These are phyloP conservation scores for Phytophthora uliginosa DNA, from an alignment of 352 stramenopile species.

Conservation along the genomic window DNA sequence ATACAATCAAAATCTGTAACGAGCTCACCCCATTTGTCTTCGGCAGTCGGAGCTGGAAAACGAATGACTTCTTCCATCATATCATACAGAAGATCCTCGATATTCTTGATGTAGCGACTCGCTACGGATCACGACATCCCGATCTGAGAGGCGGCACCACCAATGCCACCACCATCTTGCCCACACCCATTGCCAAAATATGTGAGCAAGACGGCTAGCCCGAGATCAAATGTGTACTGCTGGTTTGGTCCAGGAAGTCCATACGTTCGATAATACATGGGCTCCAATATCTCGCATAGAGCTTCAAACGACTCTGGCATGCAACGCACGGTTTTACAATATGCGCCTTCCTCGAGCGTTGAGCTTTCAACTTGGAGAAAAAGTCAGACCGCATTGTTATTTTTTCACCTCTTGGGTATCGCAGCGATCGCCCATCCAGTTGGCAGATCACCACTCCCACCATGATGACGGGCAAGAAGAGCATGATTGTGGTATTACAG, in stretches of 20 bases:
- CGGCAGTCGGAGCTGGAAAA: background rate
- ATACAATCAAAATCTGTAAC: slow-evolving; percentile 17
- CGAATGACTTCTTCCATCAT: slow-evolving; percentile 18
- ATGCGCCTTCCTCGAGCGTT: background rate
- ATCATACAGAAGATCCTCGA: slow-evolving; percentile 9
- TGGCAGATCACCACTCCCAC: background rate
- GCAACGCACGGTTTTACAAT: background rate
- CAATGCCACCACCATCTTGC: background rate
- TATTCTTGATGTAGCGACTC: slow-evolving; percentile 4
- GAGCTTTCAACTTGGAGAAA: background rate
- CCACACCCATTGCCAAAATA: slow-evolving; percentile 1
- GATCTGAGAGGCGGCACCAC: background rate
- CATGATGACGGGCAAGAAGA: background rate
- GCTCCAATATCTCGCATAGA: background rate
- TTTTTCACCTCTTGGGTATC: background rate
- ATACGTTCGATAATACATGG: background rate
- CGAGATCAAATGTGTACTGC: background rate
- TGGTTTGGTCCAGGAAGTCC: background rate
- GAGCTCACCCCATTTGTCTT: background rate
- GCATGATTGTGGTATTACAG: background rate
- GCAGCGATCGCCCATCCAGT: background rate
- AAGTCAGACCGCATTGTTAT: background rate
- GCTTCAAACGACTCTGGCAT: background rate
- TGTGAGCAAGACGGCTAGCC: background rate
- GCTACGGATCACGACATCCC: no score